Base-by-base conservation (phyloP, 1,139 yeast species). In the Candida tropicalis region DNA sequence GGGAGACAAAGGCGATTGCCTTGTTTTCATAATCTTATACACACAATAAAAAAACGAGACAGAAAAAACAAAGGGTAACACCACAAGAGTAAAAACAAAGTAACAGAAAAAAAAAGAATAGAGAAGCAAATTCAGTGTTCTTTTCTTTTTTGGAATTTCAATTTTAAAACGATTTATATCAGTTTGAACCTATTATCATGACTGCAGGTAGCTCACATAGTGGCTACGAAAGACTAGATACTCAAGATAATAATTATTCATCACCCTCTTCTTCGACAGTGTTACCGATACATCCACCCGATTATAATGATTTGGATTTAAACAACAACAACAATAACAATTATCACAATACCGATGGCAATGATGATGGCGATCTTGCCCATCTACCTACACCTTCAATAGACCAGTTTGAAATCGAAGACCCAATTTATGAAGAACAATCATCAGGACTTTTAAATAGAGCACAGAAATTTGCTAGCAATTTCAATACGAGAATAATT, bases 371-470 rank as follows among this genome's bases (percentile, higher is more conserved):
- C 17, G 12, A 32, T 11, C 16, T 22, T 15, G 20, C 35, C 18
- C 27, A 22, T 17, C 34, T 31, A 31, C 34, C 34, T 36, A 43
- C 42, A 35, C 39, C 46, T 8, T 46, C 52, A 11, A 61, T 70
- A 26, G 75, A 71, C 47, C 68, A 70, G 52, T 73, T 73, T 48
- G 79, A 73, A 52, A 67, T 73, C 23, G 77, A 70, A 15, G 76
- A 72, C 36, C 55, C 56, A 16, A 42, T 46, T 25, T 53, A 52
- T 26, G 61, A 55, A 32, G 57, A 53, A 12, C 16, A 13, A 11
- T 25, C 23, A 35, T 10, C 31, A 18, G 58, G 66, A 2, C 54
- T 68, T 23, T 46, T 70, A 5, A 45, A 49, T 8, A 51, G 73
- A 40, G 71, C 74, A 1, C 57, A 64, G 9, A 65, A 60, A 39